These are phyloP conservation scores for Fibroporia radiculosa DNA, from an alignment of 768 basidiomycete genomes.

Conservation along the genomic window DNA sequence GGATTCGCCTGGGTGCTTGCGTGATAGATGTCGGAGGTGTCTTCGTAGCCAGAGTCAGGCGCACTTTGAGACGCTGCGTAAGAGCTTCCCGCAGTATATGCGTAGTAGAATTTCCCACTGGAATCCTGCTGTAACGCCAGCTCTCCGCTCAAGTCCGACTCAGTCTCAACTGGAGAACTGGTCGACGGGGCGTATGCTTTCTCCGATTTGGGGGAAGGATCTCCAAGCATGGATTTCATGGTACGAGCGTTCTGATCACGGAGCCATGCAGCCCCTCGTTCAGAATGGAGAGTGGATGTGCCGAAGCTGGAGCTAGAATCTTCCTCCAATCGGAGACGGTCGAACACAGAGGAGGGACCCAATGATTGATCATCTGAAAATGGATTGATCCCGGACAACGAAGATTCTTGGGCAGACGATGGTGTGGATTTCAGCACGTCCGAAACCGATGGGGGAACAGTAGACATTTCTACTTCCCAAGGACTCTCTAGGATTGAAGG, in stretches of 20 bases:
- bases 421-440: neutral
- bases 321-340: conserved; percentile 47
- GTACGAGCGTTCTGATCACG: conserved; percentile 72
- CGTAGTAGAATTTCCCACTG: conserved; percentile 71
- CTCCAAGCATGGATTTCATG: conserved; percentile 54
- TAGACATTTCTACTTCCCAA: conserved; percentile 10
- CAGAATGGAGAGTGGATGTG: conserved; percentile 39
- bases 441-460: no score
- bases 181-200: conserved; percentile 40
- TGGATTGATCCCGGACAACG: conserved; percentile 6
- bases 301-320: conserved; percentile 31
- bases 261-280: conserved; percentile 76
- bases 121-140: conserved; percentile 60
- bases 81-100: conserved; percentile 46
- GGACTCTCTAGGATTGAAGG: neutral
- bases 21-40: conserved; percentile 24
- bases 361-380: conserved; percentile 1
- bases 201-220: conserved; percentile 48
- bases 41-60: conserved; percentile 50
- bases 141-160: conserved; percentile 46
- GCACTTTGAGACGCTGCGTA: conserved; percentile 37
- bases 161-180: conserved; percentile 27
- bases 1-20: conserved; percentile 13
- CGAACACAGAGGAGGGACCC: conserved; percentile 29
- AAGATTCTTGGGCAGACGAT: conserved; percentile 9